Percentiles rank a stretch among this genome's conserved stretches.
phyloP scores from a whole-genome alignment of 208 protist genomes.

The Trypanosoma congolense region DNA sequence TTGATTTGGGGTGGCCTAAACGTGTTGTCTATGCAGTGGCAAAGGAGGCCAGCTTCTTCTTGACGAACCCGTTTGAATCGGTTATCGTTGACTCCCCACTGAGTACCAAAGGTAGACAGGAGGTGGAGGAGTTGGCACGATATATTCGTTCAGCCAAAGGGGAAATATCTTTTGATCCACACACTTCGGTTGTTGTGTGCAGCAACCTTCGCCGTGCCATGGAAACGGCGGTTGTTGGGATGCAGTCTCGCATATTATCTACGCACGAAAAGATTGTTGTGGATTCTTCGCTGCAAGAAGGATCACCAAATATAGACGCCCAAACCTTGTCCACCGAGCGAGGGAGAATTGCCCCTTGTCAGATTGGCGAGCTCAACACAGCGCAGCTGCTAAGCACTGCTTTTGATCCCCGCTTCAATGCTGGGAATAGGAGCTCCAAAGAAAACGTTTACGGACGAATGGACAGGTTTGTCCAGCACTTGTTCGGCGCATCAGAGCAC shows the following conservation, averaged over 20 bases:
- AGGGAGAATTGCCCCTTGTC: slow-evolving; percentile 67
- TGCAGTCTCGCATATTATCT: slow-evolving; percentile 46
- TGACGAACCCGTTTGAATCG: slow-evolving; percentile 75
- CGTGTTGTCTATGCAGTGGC: slow-evolving; percentile 50
- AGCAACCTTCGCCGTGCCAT: slow-evolving; percentile 87
- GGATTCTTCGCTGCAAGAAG: slow-evolving; percentile 86
- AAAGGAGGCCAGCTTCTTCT: slow-evolving; percentile 51
- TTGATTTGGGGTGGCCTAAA: slow-evolving; percentile 45
- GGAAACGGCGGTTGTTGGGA: slow-evolving; percentile 73
- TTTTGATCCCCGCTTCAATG: slow-evolving; percentile 75
- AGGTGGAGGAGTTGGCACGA: slow-evolving; percentile 60
- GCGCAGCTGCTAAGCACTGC: slow-evolving; percentile 29
- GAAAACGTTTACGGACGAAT: slow-evolving; percentile 75
- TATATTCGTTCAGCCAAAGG: slow-evolving; percentile 63
- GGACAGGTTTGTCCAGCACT: slow-evolving; percentile 72
- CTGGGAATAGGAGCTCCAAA: slow-evolving; percentile 60
- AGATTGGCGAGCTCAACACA: slow-evolving; percentile 36
- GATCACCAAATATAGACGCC: slow-evolving; percentile 88
- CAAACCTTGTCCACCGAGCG: slow-evolving; percentile 76
- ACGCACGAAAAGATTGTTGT: slow-evolving; percentile 77
- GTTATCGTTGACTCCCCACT: slow-evolving; percentile 89
- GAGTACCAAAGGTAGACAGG: slow-evolving; percentile 58
- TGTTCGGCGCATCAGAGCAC: slow-evolving; percentile 43
- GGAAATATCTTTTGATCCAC: slow-evolving; percentile 55
- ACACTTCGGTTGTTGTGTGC: slow-evolving; percentile 64